These are phyloP conservation scores for Strobilomyces echinocephalus DNA, from an alignment of 768 basidiomycete genomes.

Conservation along the genomic window DNA sequence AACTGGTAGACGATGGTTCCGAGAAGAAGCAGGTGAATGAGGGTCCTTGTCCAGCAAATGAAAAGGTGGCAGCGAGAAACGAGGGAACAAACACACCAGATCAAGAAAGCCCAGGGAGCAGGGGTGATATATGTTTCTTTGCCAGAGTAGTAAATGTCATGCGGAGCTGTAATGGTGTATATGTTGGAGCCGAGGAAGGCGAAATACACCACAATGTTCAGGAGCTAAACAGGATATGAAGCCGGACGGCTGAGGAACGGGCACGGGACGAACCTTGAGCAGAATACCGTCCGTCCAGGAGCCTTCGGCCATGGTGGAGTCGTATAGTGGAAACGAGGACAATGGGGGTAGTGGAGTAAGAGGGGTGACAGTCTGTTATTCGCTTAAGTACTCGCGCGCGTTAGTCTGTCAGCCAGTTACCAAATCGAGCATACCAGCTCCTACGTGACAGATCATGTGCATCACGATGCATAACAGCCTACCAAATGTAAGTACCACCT, in stretches of 20 bases:
- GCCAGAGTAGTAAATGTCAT: slow-evolving; percentile 62
- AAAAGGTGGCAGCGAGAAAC: not conserved
- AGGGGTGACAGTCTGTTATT: slow-evolving; percentile 11
- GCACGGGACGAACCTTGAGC: slow-evolving; percentile 55
- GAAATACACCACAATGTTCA: slow-evolving; percentile 80
- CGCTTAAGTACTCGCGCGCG: slow-evolving; percentile 27
- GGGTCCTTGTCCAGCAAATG: slow-evolving; percentile 49
- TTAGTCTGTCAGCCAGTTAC: slow-evolving; percentile 14
- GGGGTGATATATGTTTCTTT: slow-evolving; percentile 94
- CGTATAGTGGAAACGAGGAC: not conserved
- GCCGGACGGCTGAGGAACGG: not conserved
- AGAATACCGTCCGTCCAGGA: slow-evolving; percentile 74
- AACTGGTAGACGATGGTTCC: slow-evolving; percentile 91
- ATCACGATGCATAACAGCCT: too few relatives aligned
- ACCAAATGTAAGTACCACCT: too few relatives aligned
- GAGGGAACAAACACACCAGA: slow-evolving; percentile 53
- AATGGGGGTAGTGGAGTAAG: slow-evolving; percentile 15
- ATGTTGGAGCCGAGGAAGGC: slow-evolving; percentile 88
- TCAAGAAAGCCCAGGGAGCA: slow-evolving; percentile 88
- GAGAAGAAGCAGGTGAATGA: slow-evolving; percentile 87
- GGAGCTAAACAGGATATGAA: slow-evolving; percentile 39
- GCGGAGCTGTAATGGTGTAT: slow-evolving; percentile 76
- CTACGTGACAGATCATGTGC: too few relatives aligned
- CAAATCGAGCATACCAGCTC: slow-evolving; percentile 8
- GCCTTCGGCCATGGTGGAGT: slow-evolving; percentile 46